Conservation (phyloP, 2,329 filamentous ascomycete genomes). For the Phialemoniopsis sp. region DNA sequence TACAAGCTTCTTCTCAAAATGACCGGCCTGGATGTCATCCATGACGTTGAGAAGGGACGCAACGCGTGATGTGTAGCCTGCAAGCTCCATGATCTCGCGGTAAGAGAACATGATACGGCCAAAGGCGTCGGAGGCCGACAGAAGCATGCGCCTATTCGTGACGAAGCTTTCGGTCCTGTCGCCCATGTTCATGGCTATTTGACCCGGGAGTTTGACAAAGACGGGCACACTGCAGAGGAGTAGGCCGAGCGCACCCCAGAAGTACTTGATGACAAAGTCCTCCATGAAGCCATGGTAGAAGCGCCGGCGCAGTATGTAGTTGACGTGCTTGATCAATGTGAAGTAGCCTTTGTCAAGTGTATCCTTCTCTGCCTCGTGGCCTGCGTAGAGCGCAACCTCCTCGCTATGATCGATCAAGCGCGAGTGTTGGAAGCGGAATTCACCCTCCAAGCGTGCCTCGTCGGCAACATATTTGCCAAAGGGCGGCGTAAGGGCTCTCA, state of each 20-base stretch:
- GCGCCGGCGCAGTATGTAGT: slow-evolving; percentile 82
- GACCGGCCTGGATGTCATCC: slow-evolving; percentile 84
- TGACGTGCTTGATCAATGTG: slow-evolving; percentile 97
- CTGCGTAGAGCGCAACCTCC: slow-evolving; percentile 87
- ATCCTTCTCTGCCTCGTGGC: slow-evolving; percentile 92
- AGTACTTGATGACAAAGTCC: slow-evolving; percentile 99
- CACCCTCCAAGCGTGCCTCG: slow-evolving; percentile 88
- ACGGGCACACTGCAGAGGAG: slow-evolving; percentile 92
- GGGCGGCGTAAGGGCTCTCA: slow-evolving; percentile 90
- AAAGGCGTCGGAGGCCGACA: slow-evolving; percentile 93
- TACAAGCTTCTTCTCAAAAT: slow-evolving; percentile 94
- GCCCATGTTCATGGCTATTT: slow-evolving; percentile 61
- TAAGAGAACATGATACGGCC: slow-evolving; percentile 97
- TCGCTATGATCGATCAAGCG: slow-evolving; percentile 94
- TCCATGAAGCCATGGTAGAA: slow-evolving; percentile 99
- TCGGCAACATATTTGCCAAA: slow-evolving; percentile 98
- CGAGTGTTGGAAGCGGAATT: slow-evolving; percentile 94
- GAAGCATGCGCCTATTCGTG: slow-evolving; percentile 85
- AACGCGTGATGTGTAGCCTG: slow-evolving; percentile 91
- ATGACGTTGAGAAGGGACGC: slow-evolving; percentile 88
- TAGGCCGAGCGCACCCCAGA: slow-evolving; percentile 92
- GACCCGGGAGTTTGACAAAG: slow-evolving; percentile 86
- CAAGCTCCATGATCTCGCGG: slow-evolving; percentile 93
- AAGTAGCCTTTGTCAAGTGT: slow-evolving; percentile 98
- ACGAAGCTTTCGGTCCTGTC: slow-evolving; percentile 77